Evolutionary conservation across 2,329 filamentous ascomycete species (phyloP).

Genomic region (Coniella lustricola): DNA sequence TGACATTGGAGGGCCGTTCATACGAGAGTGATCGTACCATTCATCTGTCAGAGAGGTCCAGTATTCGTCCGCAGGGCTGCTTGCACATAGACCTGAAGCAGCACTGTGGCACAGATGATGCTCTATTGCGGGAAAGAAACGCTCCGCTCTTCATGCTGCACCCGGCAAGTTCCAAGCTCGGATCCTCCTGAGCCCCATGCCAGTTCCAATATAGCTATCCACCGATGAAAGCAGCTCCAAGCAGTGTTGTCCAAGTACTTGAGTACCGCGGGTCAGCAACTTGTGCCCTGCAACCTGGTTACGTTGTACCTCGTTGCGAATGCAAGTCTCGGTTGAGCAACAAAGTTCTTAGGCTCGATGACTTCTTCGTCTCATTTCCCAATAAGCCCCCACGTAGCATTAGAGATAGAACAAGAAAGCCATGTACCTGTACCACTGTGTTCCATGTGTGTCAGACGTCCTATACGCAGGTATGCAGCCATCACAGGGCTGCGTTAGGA

Average conservation of each 20-base stretch:
- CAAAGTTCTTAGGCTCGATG: neutral
- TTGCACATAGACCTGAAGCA: neutral
- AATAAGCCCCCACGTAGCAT: neutral
- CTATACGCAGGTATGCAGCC: constrained; percentile 12
- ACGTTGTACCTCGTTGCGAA: neutral
- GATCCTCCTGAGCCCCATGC: neutral
- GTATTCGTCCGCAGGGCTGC: neutral
- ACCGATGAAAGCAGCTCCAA: neutral
- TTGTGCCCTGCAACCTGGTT: too few relatives aligned
- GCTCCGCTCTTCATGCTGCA: neutral
- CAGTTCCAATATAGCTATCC: neutral
- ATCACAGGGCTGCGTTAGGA: constrained; percentile 6
- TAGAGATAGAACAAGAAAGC: neutral
- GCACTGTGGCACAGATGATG: neutral
- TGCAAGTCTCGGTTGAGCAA: neutral
- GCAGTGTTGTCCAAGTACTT: too few relatives aligned
- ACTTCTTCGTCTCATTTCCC: neutral
- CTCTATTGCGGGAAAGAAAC: neutral
- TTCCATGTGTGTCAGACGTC: constrained; percentile 15
- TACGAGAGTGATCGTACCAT: neutral
- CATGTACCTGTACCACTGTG: constrained; percentile 6
- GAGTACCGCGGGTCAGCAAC: too few relatives aligned
- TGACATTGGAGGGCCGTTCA: too few relatives aligned
- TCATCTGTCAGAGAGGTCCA: neutral
- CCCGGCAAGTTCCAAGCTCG: neutral